phyloP scores from a whole-genome alignment of 2,329 filamentous ascomycete species.

The Cladorrhinum sp. region DNA sequence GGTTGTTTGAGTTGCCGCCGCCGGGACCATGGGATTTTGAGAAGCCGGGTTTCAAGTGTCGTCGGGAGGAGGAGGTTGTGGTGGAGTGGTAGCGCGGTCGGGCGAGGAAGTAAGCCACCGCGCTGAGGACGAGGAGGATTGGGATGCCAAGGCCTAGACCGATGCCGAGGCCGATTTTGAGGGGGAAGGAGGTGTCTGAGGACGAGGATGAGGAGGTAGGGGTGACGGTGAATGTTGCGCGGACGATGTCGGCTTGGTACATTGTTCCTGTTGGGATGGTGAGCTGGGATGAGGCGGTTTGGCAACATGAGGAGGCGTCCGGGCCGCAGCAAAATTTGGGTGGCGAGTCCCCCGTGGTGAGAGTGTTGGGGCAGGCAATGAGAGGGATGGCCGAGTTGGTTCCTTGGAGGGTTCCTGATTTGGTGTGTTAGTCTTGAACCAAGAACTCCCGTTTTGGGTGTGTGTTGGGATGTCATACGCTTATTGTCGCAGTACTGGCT shows the following conservation, averaged over 20 bases:
- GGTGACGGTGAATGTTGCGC: background rate
- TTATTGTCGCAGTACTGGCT: constrained; percentile 22
- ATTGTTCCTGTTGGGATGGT: constrained; percentile 12
- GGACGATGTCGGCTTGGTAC: background rate
- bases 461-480: too few relatives aligned
- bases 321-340: constrained; percentile 23
- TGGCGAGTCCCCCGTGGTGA: constrained; percentile 5
- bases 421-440: background rate
- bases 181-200: background rate
- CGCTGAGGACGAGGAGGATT: constrained; percentile 19
- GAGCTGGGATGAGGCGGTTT: background rate
- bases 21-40: background rate
- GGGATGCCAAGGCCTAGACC: constrained; percentile 23
- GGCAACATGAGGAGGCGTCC: constrained; percentile 17
- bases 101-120: constrained; percentile 18
- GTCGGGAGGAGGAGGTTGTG: too few relatives aligned
- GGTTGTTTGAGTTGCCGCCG: constrained; percentile 1
- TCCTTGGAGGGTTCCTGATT: background rate
- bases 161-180: constrained; percentile 21
- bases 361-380: constrained; percentile 16
- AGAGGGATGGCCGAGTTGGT: constrained; percentile 13
- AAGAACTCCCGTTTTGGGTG: background rate
- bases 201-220: background rate
- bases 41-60: background rate
- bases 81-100: constrained; percentile 8